phyloP scores from a whole-genome alignment of 208 protist genomes.

The Crithidia bombi region DNA sequence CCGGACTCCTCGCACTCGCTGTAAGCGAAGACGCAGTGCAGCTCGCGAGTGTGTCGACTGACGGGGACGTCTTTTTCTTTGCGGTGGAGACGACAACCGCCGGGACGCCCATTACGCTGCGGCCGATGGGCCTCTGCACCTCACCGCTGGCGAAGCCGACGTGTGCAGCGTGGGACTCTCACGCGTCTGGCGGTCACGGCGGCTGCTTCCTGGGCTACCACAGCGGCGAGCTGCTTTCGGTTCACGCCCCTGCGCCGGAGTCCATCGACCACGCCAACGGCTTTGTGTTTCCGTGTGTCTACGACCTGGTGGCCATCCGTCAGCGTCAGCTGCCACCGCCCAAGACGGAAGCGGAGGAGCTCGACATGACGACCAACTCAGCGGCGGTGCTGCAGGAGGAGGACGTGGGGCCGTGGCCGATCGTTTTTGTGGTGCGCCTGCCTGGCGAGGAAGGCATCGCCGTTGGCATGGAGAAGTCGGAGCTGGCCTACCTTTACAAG shows the following conservation, averaged over 20 bases:
- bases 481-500: conserved; percentile 79
- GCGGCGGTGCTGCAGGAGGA: conserved; percentile 61
- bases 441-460: conserved; percentile 31
- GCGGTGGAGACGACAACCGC: conserved; percentile 24
- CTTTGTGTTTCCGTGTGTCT: conserved; percentile 71
- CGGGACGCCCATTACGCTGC: conserved; percentile 25
- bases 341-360: conserved; percentile 56
- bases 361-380: conserved; percentile 68
- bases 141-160: conserved; percentile 54
- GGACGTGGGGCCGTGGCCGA: conserved; percentile 79
- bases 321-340: conserved; percentile 72
- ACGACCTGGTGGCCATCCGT: conserved; percentile 75
- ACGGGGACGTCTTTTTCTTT: conserved; percentile 95
- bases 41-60: conserved; percentile 82
- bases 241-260: conserved; percentile 49
- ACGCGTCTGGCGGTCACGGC: conserved; percentile 18
- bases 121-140: conserved; percentile 84
- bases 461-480: conserved; percentile 70
- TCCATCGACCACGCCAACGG: conserved; percentile 63
- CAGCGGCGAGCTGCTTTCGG: conserved; percentile 69
- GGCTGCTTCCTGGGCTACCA: conserved; percentile 76
- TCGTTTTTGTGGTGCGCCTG: conserved; percentile 55
- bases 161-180: conserved; percentile 72
- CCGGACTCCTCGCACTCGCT: conserved; percentile 59
- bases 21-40: conserved; percentile 59